Base-by-base conservation (phyloP, 306 rosid species). In the Medicago lupulina region DNA sequence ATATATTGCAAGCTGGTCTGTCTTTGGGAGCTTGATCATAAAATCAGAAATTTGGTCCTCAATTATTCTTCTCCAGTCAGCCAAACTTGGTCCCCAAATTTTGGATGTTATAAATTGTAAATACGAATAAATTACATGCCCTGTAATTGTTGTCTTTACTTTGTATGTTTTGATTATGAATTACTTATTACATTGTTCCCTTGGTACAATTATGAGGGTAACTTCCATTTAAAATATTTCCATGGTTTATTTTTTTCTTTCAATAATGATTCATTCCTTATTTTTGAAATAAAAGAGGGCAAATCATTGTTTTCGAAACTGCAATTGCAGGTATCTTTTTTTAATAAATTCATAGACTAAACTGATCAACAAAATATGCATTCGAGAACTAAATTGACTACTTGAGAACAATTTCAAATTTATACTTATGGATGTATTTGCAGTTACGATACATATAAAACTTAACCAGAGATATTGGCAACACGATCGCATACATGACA, bases 401-500 rank as follows among this genome's bases (percentile, higher is more conserved):
- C 28, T 25, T 25, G 2, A 15, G 11, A 54, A 65, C 44, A 36
- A 65, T n/a, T n/a, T n/a, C n/a, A n/a, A n/a, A n/a, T n/a, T n/a
- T n/a, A n/a, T n/a, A n/a, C n/a, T n/a, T n/a, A n/a, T n/a, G n/a
- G n/a, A n/a, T n/a, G n/a, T n/a, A n/a, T n/a, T n/a, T n/a, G n/a
- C n/a, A n/a, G n/a, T n/a, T n/a, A n/a, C n/a, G n/a, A n/a, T n/a
- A n/a, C n/a, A n/a, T n/a, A 55, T 25, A 25, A 76, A 18, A 4
- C 47, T 53, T 19, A 47, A 18, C 74, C 4, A 76, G 31, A 78
- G 64, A 71, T 73, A 66, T 44, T 14, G 51, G 47, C 55, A 66
- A 9, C 31, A 60, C 38, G 2, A 34, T 77, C 86, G 59, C 41
- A 73, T 12, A 68, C 61, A 16, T 50, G 16, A 12, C 53, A 34